Base-by-base conservation (phyloP, 441 rosid genomes). In the Manihot esculenta region DNA sequence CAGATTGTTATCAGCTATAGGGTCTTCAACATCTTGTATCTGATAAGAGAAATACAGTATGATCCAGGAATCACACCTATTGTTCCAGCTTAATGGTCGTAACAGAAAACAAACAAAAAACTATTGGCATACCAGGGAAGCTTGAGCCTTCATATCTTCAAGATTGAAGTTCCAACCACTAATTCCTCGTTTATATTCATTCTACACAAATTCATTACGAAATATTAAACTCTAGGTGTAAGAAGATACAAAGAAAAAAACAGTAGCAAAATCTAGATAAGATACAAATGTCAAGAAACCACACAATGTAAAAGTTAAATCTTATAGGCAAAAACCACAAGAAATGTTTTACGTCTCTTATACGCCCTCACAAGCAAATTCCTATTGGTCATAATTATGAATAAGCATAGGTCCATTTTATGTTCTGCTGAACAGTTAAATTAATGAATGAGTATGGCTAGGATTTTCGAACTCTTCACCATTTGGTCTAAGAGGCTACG, bases 161-260 rank as follows among this genome's bases (percentile, higher is more conserved):
- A 94, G 95, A 79, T 94, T 88, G 84, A 94, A 94, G 77, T 94
- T 89, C 99, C 98, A 94, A 64, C 96, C 87, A 66, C 99, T 92
- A 57, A 92, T 94, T 74, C 98, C 99, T 73, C 99, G 86, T 78
- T 94, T 94, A 70, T 94, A 90, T 81, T 94, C 98, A 83, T 89
- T 94, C 99, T 92, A 75, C 79, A 85, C 60, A 67, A 38, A 66
- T 85, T 53, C 71, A 76, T 64, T 74, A 79, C 69, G 54, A 21
- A 50, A 58, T 44, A 64, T 41, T 53, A 64, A 38, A 66, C 47
- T 5, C n/a, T 59, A 14, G n/a, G 20, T 14, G 66, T 3, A 20
- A 60, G 0, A 26, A 60, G 59, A 60, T 18, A n/a, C 5, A 38
- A 33, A 72, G 42, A 48, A 58, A 51, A 51, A 67, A 18, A 5